Evolutionary conservation across 2,329 filamentous ascomycete genomes (phyloP).

Genomic region (Cladophialophora bantiana): DNA sequence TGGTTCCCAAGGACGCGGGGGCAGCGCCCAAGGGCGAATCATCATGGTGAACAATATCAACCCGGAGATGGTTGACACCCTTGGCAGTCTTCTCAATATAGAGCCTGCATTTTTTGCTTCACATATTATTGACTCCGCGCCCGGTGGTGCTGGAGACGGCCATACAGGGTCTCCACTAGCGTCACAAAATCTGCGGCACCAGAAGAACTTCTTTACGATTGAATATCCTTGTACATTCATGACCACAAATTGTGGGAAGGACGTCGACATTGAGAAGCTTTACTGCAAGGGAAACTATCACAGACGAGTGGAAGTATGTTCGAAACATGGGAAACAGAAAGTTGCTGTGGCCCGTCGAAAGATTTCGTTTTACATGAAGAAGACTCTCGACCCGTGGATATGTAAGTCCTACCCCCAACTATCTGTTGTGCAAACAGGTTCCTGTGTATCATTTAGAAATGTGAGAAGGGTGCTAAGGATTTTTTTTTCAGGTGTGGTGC

Average conservation of each 20-base stretch:
- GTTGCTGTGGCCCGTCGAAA: constrained; percentile 37
- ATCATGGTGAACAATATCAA: constrained; percentile 38
- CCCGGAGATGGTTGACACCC: constrained; percentile 36
- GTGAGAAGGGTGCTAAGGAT: constrained; percentile 11
- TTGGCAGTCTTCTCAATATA: constrained; percentile 36
- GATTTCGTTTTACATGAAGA: constrained; percentile 39
- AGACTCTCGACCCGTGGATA: constrained; percentile 35
- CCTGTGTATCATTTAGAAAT: not conserved
- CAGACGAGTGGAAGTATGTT: constrained; percentile 36
- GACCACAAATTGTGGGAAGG: constrained; percentile 33
- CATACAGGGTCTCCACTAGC: constrained; percentile 32
- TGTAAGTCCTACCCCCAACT: constrained; percentile 23
- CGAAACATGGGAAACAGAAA: constrained; percentile 34
- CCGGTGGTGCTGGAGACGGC: constrained; percentile 27
- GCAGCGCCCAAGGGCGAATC: constrained; percentile 33
- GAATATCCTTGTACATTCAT: constrained; percentile 37
- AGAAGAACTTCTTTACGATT: constrained; percentile 35
- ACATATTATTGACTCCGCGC: constrained; percentile 32
- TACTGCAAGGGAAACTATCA: constrained; percentile 39
- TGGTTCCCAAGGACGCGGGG: constrained; percentile 20
- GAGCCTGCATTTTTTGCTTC: constrained; percentile 37
- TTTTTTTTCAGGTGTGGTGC: constrained; percentile 28
- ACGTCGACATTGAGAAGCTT: constrained; percentile 37
- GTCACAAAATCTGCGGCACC: constrained; percentile 32
- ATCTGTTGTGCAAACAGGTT: not conserved